Evolutionary conservation across 345 rosid species (phyloP).

Genomic region (Murraya paniculata): DNA sequence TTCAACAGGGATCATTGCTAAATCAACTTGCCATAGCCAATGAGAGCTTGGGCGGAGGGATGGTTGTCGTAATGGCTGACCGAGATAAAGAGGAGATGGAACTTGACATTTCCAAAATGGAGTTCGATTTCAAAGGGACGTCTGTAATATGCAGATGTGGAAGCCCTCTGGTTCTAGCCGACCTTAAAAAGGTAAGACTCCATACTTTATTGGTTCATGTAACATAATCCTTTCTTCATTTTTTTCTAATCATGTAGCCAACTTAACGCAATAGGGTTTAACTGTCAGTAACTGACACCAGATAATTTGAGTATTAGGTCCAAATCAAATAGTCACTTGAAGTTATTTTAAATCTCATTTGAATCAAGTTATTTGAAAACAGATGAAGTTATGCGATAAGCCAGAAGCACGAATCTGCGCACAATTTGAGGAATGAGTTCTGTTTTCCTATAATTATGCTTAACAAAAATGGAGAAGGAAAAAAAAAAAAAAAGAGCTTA

Average conservation of each 20-base stretch:
- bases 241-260: not conserved
- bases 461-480: not conserved
- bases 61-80: slow-evolving; percentile 77
- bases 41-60: slow-evolving; percentile 77
- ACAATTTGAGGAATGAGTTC: not conserved
- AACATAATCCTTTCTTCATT: not conserved
- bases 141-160: slow-evolving; percentile 76
- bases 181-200: slow-evolving; percentile 54
- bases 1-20: slow-evolving; percentile 57
- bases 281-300: not conserved
- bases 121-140: slow-evolving; percentile 68
- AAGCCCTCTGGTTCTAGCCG: slow-evolving; percentile 68
- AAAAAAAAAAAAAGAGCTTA: not conserved
- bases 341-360: not conserved
- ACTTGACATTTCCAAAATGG: slow-evolving; percentile 75
- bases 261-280: not conserved
- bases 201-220: not conserved
- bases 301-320: not conserved
- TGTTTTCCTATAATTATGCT: not conserved
- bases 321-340: not conserved
- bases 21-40: slow-evolving; percentile 71
- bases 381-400: not conserved
- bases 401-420: not conserved
- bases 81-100: slow-evolving; percentile 84
- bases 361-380: not conserved